A percentile compares a stretch with the other conserved stretches of the same genome.
Conservation (phyloP, 768 basidiomycete species). For the Phanerodontia chrysosporium region DNA sequence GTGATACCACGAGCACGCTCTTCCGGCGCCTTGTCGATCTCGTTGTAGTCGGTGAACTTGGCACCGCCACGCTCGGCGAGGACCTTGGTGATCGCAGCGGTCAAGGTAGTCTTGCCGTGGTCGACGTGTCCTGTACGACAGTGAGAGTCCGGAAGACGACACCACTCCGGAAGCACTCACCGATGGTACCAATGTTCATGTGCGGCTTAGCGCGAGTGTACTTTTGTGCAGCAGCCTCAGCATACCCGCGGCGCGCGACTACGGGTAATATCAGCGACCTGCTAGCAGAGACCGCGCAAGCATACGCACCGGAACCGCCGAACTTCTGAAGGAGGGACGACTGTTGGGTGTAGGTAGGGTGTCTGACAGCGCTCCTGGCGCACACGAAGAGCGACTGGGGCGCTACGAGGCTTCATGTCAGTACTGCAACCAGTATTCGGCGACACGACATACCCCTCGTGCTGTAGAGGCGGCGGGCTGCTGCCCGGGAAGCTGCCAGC, state of each 20-base stretch:
- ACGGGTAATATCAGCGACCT: constrained; percentile 33
- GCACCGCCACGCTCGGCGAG: constrained; percentile 73
- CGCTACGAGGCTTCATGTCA: constrained; percentile 8
- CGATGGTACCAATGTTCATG: constrained; percentile 95
- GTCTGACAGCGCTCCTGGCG: constrained; percentile 23
- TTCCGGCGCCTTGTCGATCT: constrained; percentile 99
- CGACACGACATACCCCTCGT: constrained; percentile 36
- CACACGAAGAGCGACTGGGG: constrained; percentile 23
- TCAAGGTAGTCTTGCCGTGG: constrained; percentile 97
- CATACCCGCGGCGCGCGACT: constrained; percentile 68
- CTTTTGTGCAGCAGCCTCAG: constrained; percentile 48
- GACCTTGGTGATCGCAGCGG: constrained; percentile 93
- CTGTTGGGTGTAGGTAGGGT: constrained; percentile 16
- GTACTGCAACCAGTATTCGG: background rate
- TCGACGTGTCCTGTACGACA: constrained; percentile 76
- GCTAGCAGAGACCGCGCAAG: background rate
- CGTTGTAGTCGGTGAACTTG: constrained; percentile 89
- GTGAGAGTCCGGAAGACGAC: background rate
- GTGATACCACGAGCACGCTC: constrained; percentile 99
- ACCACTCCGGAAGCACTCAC: constrained; percentile 32
- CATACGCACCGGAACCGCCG: constrained; percentile 7
- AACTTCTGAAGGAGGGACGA: constrained; percentile 17
- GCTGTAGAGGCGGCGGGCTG: constrained; percentile 43
- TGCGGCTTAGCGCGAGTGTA: constrained; percentile 81
- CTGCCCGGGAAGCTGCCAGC: constrained; percentile 46